Conservation (phyloP, 2,329 filamentous ascomycete species). For the Talaromyces marneffei region DNA sequence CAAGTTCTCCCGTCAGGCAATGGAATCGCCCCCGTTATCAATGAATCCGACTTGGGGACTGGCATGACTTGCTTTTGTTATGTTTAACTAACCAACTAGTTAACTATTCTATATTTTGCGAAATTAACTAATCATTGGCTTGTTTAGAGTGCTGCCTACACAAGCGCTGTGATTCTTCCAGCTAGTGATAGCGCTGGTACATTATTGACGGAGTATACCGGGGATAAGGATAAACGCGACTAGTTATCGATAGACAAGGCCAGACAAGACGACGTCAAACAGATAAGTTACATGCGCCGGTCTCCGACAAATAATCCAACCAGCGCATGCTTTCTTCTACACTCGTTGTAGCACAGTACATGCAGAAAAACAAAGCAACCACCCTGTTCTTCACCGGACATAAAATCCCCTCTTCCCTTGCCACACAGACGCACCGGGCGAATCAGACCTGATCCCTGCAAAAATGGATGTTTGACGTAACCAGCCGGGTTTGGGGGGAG, state of each 20-base stretch:
- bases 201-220: neutral
- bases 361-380: neutral
- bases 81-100: no score
- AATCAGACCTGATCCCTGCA: neutral
- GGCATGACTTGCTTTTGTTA: neutral
- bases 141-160: neutral
- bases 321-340: neutral
- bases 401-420: neutral
- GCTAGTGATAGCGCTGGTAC: neutral
- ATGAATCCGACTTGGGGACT: neutral
- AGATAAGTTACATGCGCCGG: neutral
- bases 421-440: neutral
- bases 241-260: neutral
- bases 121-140: neutral
- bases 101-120: no score
- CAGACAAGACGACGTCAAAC: neutral
- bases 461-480: neutral
- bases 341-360: neutral
- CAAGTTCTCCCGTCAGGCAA: conserved; percentile 3
- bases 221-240: neutral
- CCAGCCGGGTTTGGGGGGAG: neutral
- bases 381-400: neutral
- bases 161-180: neutral
- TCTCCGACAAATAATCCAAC: neutral
- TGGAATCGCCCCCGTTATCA: neutral